phyloP scores from a whole-genome alignment of 352 stramenopile genomes.

The Pythium angustatum region DNA sequence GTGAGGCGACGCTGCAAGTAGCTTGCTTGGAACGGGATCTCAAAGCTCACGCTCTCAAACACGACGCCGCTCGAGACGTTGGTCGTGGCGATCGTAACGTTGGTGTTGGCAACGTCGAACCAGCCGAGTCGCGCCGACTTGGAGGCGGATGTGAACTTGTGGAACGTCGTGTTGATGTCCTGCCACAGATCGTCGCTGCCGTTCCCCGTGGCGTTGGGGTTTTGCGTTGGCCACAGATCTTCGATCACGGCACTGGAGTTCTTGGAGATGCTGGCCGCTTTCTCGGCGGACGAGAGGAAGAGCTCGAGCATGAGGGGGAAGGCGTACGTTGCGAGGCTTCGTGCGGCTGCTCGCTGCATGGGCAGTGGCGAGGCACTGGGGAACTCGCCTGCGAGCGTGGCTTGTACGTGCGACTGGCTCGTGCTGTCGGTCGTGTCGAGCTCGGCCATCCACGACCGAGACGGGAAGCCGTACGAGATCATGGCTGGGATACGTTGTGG shows the following conservation, averaged over 20 bases:
- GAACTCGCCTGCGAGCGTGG: not conserved
- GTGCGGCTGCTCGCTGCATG: not conserved
- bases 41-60: slow-evolving; percentile 28
- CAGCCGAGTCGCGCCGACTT: slow-evolving; percentile 9
- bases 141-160: not conserved
- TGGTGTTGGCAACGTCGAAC: slow-evolving; percentile 20
- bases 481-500: slow-evolving; percentile 41
- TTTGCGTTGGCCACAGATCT: not conserved
- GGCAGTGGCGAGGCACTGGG: not conserved
- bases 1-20: slow-evolving; percentile 32
- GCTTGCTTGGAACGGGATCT: slow-evolving; percentile 23
- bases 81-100: not conserved
- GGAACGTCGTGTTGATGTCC: slow-evolving; percentile 17
- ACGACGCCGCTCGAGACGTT: slow-evolving; percentile 16
- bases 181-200: not conserved
- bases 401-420: slow-evolving; percentile 1
- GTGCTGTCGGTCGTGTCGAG: not conserved
- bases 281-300: slow-evolving; percentile 16
- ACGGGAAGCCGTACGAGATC: slow-evolving; percentile 56
- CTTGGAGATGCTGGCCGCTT: not conserved
- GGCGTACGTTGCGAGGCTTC: slow-evolving; percentile 13
- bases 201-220: not conserved
- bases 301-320: slow-evolving; percentile 19
- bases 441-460: slow-evolving; percentile 42
- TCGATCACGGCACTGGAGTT: not conserved